Evolutionary conservation across 208 protist species (phyloP), one percentile per base, ranked within the genome.

Genomic region (Leptomonas seymouri): DNA sequence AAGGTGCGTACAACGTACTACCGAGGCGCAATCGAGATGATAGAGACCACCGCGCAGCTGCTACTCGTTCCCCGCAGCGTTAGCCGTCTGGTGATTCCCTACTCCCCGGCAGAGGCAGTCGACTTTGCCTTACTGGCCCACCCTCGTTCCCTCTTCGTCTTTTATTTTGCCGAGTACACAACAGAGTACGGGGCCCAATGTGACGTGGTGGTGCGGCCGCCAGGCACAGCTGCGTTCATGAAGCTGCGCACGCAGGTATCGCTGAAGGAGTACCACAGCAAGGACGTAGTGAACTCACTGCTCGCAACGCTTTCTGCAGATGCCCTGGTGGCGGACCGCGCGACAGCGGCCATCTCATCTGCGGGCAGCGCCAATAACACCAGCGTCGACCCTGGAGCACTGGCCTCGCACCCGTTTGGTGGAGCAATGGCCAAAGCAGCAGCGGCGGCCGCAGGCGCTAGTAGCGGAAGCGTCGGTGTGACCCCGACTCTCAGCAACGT

Each of bases 141-240:
- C 64, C 87, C 85, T 16, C 76, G 76, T 45, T 86, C 74, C 44
- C 91, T 88, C 5, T 96, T 96, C 80, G 87, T 96, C 56, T 96
- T 96, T 61, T 96, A 92, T 76, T 94, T 93, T 71, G 85, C 86
- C 41, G 91, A 96, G 67, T 96, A 93, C 81, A 74, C 79, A 8
- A 93, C 83, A 55, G 73, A 81, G 42, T 80, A 77, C 50, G 87
- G 86, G 34, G 63, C 71, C 8, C 70, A 79, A 57, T 93, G 90
- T 71, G 82, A 87, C 49, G 82, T 91, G 16, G 73, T 96, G 28
- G 70, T 96, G 12, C 89, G 89, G 4, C 91, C 91, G 16, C 86
- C 89, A 14, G 46, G 70, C 62, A 45, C 63, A 31, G 71, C 46
- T 6, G 75, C 68, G 46, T 96, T 92, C 72, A 56, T 91, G 41